A percentile compares a stretch with the other conserved stretches of the same genome.
phyloP scores from a whole-genome alignment of 1,284 basidiomycete species.

The Ganoderma leucocontextum region DNA sequence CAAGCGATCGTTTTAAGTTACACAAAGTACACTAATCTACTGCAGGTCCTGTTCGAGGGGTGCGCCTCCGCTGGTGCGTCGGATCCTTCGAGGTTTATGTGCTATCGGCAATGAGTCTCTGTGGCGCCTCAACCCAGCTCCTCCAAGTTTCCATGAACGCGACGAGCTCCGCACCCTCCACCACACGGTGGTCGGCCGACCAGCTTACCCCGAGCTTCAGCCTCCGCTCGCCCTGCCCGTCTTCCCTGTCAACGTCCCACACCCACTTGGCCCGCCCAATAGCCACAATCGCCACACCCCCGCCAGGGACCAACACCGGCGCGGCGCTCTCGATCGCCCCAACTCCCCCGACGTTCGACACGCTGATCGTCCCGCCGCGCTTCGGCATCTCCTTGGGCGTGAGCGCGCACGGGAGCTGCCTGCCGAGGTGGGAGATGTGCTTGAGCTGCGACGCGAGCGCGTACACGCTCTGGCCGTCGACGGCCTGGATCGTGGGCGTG shows the following conservation, averaged over 20 bases:
- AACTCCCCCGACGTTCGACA: conserved; percentile 88
- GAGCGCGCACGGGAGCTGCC: conserved; percentile 70
- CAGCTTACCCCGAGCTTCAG: conserved; percentile 84
- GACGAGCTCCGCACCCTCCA: conserved; percentile 93
- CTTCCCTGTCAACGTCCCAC: conserved; percentile 68
- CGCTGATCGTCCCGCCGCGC: conserved; percentile 81
- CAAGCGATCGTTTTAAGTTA: not conserved
- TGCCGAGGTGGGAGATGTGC: conserved; percentile 69
- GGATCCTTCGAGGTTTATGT: conserved; percentile 50
- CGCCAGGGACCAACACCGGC: conserved; percentile 88
- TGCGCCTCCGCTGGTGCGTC: not conserved
- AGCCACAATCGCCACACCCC: conserved; percentile 91
- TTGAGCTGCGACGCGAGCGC: conserved; percentile 70
- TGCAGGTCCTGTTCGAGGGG: not conserved
- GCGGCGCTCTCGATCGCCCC: conserved; percentile 77
- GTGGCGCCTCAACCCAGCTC: conserved; percentile 82
- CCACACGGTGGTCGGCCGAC: conserved; percentile 91
- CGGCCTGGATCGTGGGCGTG: conserved; percentile 81
- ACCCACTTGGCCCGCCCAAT: conserved; percentile 87
- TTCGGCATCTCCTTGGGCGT: conserved; percentile 71
- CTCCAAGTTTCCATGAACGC: conserved; percentile 93
- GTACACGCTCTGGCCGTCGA: conserved; percentile 69
- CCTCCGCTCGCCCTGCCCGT: conserved; percentile 62
- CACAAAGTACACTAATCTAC: conserved; percentile 6
- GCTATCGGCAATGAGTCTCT: conserved; percentile 72